Evolutionary conservation across 495 filamentous ascomycete genomes (phyloP).

Genomic region (Trichocladium uniseriatum): DNA sequence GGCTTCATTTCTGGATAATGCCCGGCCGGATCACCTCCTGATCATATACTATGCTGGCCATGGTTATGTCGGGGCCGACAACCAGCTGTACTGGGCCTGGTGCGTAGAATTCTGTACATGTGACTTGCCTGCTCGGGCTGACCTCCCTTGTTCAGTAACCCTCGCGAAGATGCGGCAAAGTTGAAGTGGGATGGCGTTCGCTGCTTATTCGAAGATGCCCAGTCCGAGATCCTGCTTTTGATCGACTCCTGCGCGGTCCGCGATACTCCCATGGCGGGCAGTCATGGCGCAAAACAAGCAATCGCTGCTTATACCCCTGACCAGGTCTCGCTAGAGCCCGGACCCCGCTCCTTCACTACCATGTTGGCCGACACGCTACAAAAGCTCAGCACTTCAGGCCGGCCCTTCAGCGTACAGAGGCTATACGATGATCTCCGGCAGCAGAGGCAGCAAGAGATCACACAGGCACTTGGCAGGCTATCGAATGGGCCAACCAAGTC

Average conservation of each 20-base stretch:
- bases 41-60: conserved; percentile 51
- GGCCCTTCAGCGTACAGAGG: conserved; percentile 40
- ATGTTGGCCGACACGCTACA: conserved; percentile 39
- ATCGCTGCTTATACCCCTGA: conserved; percentile 46
- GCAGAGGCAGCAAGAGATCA: conserved; percentile 33
- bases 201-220: conserved; percentile 42
- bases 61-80: conserved; percentile 41
- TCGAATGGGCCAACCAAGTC: conserved; percentile 37
- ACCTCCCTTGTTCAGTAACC: conserved; percentile 26
- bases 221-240: conserved; percentile 41
- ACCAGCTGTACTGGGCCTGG: conserved; percentile 49
- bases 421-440: conserved; percentile 42
- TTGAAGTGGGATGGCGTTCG: conserved; percentile 42
- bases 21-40: conserved; percentile 43
- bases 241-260: conserved; percentile 38
- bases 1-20: conserved; percentile 41
- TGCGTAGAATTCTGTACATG: conserved; percentile 24
- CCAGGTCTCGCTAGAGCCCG: conserved; percentile 34
- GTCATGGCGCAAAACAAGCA: conserved; percentile 44
- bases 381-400: conserved; percentile 34
- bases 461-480: conserved; percentile 28
- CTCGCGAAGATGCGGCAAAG: conserved; percentile 33
- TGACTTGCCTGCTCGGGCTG: conserved; percentile 3
- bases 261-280: conserved; percentile 34
- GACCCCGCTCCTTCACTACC: conserved; percentile 43